These are phyloP conservation scores for Rhizopogon sp. DNA, from an alignment of 768 basidiomycete species.

Conservation along the genomic window DNA sequence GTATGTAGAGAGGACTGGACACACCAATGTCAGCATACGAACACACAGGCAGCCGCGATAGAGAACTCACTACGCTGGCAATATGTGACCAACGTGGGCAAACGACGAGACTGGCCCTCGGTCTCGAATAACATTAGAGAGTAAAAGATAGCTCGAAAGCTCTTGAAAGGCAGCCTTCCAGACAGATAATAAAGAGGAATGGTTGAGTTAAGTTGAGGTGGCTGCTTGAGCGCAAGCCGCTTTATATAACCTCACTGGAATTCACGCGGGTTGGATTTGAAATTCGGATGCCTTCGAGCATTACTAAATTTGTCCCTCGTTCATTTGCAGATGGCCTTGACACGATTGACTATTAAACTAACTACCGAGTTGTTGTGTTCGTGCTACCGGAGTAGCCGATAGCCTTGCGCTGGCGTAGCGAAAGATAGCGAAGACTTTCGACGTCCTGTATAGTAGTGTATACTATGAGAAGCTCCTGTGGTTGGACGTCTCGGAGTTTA, in stretches of 20 bases:
- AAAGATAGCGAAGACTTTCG: too few species aligned
- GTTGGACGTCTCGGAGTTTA: too few species aligned
- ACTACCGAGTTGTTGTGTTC: too few species aligned
- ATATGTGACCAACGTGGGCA: conserved; percentile 61
- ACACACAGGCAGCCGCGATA: conserved; percentile 5
- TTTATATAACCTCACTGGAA: background rate
- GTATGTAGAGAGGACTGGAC: conserved; percentile 52
- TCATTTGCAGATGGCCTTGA: too few species aligned
- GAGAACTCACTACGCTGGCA: conserved; percentile 65
- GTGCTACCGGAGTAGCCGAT: too few species aligned
- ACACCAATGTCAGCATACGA: conserved; percentile 2
- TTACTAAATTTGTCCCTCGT: too few species aligned
- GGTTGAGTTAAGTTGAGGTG: background rate
- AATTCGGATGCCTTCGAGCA: too few species aligned
- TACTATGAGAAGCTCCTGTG: too few species aligned
- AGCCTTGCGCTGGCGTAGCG: too few species aligned
- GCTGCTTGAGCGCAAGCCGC: background rate
- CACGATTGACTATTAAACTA: too few species aligned
- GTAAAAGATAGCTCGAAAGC: conserved; percentile 6
- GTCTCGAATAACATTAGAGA: conserved; percentile 29
- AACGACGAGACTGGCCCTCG: conserved; percentile 31
- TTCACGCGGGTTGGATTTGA: background rate
- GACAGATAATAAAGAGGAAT: background rate
- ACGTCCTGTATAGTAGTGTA: too few species aligned
- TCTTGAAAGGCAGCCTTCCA: conserved; percentile 1